Evolutionary conservation across 805 yeast genomes (phyloP).

Genomic region (Monosporozyma aerobia): DNA sequence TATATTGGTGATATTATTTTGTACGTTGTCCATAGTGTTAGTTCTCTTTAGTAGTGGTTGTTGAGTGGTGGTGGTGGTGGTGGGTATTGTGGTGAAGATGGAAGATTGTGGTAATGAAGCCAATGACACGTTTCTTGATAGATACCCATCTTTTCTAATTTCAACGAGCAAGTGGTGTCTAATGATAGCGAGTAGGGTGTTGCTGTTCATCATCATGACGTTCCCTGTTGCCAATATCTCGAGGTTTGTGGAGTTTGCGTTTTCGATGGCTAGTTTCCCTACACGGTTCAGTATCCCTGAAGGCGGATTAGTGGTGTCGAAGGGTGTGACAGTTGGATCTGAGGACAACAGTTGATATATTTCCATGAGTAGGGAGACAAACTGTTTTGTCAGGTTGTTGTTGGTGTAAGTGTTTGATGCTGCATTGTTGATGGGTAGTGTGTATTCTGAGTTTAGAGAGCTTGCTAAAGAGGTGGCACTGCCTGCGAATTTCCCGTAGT

Average conservation of each 20-base stretch:
- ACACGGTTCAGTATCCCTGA: conserved; percentile 55
- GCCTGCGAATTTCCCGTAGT: not conserved
- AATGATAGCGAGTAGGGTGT: conserved; percentile 31
- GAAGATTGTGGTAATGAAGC: conserved; percentile 17
- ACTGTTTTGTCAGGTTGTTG: conserved; percentile 25
- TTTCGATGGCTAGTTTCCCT: conserved; percentile 43
- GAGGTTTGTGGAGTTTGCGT: conserved; percentile 26
- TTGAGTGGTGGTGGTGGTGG: not conserved
- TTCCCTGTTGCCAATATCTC: conserved; percentile 15
- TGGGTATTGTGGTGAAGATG: not conserved
- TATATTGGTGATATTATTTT: not conserved
- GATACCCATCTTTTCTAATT: conserved; percentile 21
- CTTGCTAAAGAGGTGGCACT: conserved; percentile 5
- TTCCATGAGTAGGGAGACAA: conserved; percentile 38
- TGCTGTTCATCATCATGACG: conserved; percentile 14
- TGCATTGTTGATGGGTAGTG: not conserved
- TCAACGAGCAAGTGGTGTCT: conserved; percentile 32
- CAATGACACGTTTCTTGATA: conserved; percentile 23
- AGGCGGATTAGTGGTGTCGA: conserved; percentile 56
- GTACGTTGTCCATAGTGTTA: not conserved
- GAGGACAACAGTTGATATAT: conserved; percentile 41
- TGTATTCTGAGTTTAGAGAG: conserved; percentile 2
- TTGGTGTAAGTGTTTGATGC: not conserved
- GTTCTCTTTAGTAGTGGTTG: not conserved
- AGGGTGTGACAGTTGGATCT: conserved; percentile 60